Conservation (phyloP, 441 rosid species). For the Populus trichocarpa region DNA sequence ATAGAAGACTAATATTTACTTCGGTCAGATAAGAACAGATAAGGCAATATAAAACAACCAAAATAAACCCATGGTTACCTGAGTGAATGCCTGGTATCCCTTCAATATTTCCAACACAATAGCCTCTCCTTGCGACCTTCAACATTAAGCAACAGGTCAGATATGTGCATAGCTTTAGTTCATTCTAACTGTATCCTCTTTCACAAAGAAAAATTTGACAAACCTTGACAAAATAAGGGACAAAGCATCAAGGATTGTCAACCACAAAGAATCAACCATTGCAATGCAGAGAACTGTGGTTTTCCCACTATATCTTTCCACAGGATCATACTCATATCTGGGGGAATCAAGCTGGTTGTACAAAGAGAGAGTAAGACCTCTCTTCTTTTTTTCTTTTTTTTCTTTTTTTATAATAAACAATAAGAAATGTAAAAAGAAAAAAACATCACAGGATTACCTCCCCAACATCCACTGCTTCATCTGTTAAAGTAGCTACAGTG, state of each 20-base stretch:
- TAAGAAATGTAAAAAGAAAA: conserved; percentile 14
- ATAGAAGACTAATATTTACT: conserved; percentile 4
- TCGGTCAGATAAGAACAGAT: conserved; percentile 8
- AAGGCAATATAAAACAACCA: conserved; percentile 17
- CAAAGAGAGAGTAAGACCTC: conserved; percentile 23
- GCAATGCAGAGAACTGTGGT: conserved; percentile 81
- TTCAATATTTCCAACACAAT: conserved; percentile 94
- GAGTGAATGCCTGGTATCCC: conserved; percentile 99
- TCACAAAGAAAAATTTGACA: conserved; percentile 17
- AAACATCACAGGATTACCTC: conserved; percentile 54
- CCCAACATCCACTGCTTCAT: conserved; percentile 92
- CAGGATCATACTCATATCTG: conserved; percentile 66
- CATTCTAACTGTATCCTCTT: conserved; percentile 2
- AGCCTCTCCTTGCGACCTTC: conserved; percentile 99
- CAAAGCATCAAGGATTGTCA: conserved; percentile 92
- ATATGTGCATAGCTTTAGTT: conserved; percentile 5
- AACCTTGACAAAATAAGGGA: conserved; percentile 96
- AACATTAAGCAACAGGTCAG: conserved; percentile 38
- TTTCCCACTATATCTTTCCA: conserved; percentile 57
- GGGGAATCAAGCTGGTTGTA: conserved; percentile 89
- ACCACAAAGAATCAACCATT: conserved; percentile 96
- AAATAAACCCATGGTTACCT: conserved; percentile 49
- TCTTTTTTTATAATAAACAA: neutral
- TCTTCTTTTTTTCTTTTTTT: neutral
- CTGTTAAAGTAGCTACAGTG: conserved; percentile 97